phyloP scores from a whole-genome alignment of 129 eudicot genomes.

The Heracleum sosnowskyi region DNA sequence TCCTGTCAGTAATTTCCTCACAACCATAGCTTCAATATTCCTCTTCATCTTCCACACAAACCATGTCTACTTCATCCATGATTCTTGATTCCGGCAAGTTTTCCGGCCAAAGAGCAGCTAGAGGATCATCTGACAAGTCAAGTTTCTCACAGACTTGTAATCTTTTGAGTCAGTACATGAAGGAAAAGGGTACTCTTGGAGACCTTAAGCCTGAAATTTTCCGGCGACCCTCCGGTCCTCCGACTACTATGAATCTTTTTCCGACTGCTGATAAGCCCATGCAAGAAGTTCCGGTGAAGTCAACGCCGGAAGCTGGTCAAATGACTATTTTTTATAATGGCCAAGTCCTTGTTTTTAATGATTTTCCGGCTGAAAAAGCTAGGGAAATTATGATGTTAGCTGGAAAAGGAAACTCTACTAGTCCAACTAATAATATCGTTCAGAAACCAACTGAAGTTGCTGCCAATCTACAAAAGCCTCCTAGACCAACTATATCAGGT shows the following conservation, averaged over 20 bases:
- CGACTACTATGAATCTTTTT: slow-evolving; percentile 46
- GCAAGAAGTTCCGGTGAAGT: slow-evolving; percentile 2
- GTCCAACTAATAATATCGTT: slow-evolving; percentile 3
- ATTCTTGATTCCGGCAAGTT: slow-evolving; percentile 57
- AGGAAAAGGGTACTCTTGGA: slow-evolving; percentile 64
- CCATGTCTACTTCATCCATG: slow-evolving; percentile 56
- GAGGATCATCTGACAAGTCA: slow-evolving; percentile 34
- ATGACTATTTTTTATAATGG: slow-evolving; percentile 93
- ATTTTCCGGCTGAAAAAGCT: slow-evolving; percentile 69
- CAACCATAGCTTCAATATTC: not conserved
- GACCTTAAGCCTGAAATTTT: slow-evolving; percentile 27
- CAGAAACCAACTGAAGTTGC: slow-evolving; percentile 39
- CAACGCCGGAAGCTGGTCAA: slow-evolving; percentile 31
- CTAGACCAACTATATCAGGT: not conserved
- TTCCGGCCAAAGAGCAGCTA: slow-evolving; percentile 41
- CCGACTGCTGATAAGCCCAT: slow-evolving; percentile 8
- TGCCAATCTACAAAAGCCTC: slow-evolving; percentile 15
- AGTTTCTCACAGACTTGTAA: slow-evolving; percentile 63
- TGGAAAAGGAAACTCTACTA: slow-evolving; percentile 26
- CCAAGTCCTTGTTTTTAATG: slow-evolving; percentile 71
- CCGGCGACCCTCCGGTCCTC: not conserved
- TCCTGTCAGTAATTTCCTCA: not conserved
- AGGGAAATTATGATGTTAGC: slow-evolving; percentile 69
- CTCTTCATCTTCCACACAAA: too few species aligned
- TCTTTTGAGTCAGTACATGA: slow-evolving; percentile 71